A percentile compares a stretch with the other conserved stretches of the same genome.
Conservation (phyloP, 2,329 filamentous ascomycete species). For the Arthroderma uncinatum region DNA sequence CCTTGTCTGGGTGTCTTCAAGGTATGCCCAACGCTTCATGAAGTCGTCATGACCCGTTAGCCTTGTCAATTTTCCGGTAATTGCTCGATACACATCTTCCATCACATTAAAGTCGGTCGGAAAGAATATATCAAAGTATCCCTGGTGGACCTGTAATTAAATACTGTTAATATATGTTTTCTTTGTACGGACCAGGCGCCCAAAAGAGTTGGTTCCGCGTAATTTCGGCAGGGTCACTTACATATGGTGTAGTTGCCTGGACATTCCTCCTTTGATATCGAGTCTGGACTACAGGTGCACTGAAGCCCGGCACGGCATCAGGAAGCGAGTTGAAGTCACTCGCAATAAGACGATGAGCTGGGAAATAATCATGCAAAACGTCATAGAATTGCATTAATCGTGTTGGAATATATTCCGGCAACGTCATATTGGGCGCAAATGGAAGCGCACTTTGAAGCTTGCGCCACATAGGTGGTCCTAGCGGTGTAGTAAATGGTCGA, state of each 20-base stretch:
- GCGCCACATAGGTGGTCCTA: conserved; percentile 44
- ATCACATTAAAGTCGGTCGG: conserved; percentile 88
- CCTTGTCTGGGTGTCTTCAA: conserved; percentile 77
- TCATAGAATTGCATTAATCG: conserved; percentile 95
- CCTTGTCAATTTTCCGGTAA: conserved; percentile 82
- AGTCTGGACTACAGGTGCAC: conserved; percentile 93
- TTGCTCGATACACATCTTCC: conserved; percentile 81
- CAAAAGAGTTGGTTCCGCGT: not conserved
- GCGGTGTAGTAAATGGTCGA: conserved; percentile 32
- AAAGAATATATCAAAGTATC: conserved; percentile 98
- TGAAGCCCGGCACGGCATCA: conserved; percentile 70
- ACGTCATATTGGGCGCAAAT: conserved; percentile 62
- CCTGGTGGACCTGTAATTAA: conserved; percentile 71
- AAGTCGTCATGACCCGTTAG: conserved; percentile 85
- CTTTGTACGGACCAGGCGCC: not conserved
- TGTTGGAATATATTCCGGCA: conserved; percentile 88
- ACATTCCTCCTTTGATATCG: conserved; percentile 78
- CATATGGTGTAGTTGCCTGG: conserved; percentile 78
- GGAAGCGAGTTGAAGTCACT: conserved; percentile 85
- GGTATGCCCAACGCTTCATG: conserved; percentile 75
- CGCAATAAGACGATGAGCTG: conserved; percentile 73
- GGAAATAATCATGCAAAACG: conserved; percentile 77
- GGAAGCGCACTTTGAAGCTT: conserved; percentile 55
- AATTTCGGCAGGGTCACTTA: conserved; percentile 39
- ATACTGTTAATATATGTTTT: not conserved